Percentiles rank a stretch among this genome's conserved stretches.
phyloP scores from a whole-genome alignment of 1,139 yeast species.

The Suhomyces maxii region DNA sequence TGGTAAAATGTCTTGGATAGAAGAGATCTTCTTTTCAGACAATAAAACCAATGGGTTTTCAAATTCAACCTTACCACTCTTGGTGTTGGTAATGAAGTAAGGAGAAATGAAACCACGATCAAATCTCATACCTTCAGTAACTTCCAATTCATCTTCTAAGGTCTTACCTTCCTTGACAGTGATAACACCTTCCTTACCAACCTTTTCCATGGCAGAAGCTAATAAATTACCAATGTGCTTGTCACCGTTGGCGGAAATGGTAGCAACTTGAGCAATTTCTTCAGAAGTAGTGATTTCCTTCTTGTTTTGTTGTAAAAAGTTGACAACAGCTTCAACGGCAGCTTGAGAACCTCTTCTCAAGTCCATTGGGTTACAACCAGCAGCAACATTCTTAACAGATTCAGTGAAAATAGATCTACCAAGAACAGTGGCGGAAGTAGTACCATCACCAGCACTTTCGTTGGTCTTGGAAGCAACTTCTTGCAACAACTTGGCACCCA shows the following conservation, averaged over 20 bases:
- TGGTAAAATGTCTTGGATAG: slow-evolving; percentile 91
- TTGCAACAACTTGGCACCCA: slow-evolving; percentile 95
- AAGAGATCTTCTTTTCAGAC: slow-evolving; percentile 92
- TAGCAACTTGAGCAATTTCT: slow-evolving; percentile 98
- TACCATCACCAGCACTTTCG: slow-evolving; percentile 99
- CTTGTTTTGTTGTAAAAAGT: slow-evolving; percentile 84
- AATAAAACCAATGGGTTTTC: slow-evolving; percentile 90
- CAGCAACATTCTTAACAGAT: slow-evolving; percentile 97
- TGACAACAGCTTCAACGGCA: slow-evolving; percentile 95
- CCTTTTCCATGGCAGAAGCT: slow-evolving; percentile 99
- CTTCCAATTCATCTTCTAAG: slow-evolving; percentile 93
- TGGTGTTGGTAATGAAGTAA: slow-evolving; percentile 94
- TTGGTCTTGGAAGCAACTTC: slow-evolving; percentile 98
- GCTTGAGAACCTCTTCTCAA: slow-evolving; percentile 98
- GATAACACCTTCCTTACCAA: slow-evolving; percentile 98
- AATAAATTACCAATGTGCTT: slow-evolving; percentile 88
- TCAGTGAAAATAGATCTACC: slow-evolving; percentile 98
- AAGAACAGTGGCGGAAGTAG: slow-evolving; percentile 95
- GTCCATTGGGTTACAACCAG: slow-evolving; percentile 99
- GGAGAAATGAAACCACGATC: slow-evolving; percentile 99
- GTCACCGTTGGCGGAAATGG: slow-evolving; percentile 98
- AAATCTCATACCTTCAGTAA: slow-evolving; percentile 98
- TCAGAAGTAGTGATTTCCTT: slow-evolving; percentile 96
- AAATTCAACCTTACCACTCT: slow-evolving; percentile 95
- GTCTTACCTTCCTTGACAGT: slow-evolving; percentile 98